Base-by-base conservation (phyloP, 2,329 filamentous ascomycete species). In the Aspergillus persii region DNA sequence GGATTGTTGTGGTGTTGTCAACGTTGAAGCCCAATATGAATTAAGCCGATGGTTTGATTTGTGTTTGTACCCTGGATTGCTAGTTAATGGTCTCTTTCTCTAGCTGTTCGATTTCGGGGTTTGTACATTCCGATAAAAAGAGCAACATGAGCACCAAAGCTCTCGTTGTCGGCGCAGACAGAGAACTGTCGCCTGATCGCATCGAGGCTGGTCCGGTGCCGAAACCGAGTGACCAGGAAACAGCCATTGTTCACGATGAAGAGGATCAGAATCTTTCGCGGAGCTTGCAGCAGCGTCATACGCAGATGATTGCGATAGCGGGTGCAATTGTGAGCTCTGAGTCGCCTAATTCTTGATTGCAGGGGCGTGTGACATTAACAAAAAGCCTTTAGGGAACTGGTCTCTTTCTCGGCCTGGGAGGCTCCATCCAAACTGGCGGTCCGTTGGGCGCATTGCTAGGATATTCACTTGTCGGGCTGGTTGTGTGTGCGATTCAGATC, bases 321-420 rank as follows among this genome's bases (percentile, higher is more conserved):
- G 77, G 77, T n/a, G 76, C 77, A 8, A 79, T 79, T 60, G 74
- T 75, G 68, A 23, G 72, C 58, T 41, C 2, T 2, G 23, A 6
- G 7, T 7, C 2, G 6, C 8, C 51, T 6, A 26, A 41, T 30
- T 23, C 36, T 12, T 23, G 23, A 8, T 18, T 23, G 26, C 33
- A 41, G 5, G n/a, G 12, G 8, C 23, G 26, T 23, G 51, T 39
- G 4, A 39, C 27, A 9, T 36, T 26, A 8, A 46, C 26, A 18
- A 8, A 46, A 15, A 18, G n/a, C 23, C 5, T 2, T 50, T 27
- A 61, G 56, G 77, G 79, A 52, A 83, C 81, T 1, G 81, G 81
- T 59, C 73, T 83, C 1, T 84, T 84, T 65, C 74, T 84, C 18
- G 81, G 81, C 49, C 76, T 82, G 1, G 82, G 82, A 46, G 73